Conservation (phyloP, 495 filamentous ascomycete species). For the Rhypophila decipiens region DNA sequence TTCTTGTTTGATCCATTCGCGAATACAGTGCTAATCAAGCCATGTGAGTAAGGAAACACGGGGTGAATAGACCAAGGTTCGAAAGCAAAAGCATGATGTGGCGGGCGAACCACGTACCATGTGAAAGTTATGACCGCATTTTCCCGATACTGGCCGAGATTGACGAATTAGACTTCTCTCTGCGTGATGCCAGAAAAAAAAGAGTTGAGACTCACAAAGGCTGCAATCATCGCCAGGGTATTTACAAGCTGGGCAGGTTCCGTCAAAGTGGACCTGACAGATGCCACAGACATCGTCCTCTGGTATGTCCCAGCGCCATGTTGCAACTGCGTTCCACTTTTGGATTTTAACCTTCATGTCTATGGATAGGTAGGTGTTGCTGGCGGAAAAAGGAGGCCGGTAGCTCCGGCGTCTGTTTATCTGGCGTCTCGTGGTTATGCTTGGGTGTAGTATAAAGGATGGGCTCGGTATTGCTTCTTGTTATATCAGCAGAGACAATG, state of each 20-base stretch:
- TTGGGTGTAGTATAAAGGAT: too few species aligned
- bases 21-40: slow-evolving; percentile 73
- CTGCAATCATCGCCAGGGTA: slow-evolving; percentile 95
- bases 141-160: slow-evolving; percentile 66
- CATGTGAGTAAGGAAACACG: neutral
- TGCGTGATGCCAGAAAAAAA: too few species aligned
- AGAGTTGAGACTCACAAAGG: slow-evolving; percentile 63
- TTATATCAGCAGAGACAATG: too few species aligned
- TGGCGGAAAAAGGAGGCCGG: too few species aligned
- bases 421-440: too few species aligned
- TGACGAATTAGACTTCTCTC: slow-evolving; percentile 1
- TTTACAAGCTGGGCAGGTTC: slow-evolving; percentile 96
- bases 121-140: slow-evolving; percentile 95
- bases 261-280: slow-evolving; percentile 96
- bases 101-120: slow-evolving; percentile 55
- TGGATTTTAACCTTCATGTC: slow-evolving; percentile 93
- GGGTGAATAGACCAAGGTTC: neutral
- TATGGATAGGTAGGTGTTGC: neutral
- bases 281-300: slow-evolving; percentile 98
- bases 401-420: too few species aligned
- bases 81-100: neutral
- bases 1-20: slow-evolving; percentile 93
- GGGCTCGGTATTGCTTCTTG: too few species aligned
- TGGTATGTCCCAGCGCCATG: slow-evolving; percentile 96
- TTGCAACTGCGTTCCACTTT: slow-evolving; percentile 87